Evolutionary conservation across 2,329 filamentous ascomycete genomes (phyloP).

Genomic region (Hypoxylon sp.): DNA sequence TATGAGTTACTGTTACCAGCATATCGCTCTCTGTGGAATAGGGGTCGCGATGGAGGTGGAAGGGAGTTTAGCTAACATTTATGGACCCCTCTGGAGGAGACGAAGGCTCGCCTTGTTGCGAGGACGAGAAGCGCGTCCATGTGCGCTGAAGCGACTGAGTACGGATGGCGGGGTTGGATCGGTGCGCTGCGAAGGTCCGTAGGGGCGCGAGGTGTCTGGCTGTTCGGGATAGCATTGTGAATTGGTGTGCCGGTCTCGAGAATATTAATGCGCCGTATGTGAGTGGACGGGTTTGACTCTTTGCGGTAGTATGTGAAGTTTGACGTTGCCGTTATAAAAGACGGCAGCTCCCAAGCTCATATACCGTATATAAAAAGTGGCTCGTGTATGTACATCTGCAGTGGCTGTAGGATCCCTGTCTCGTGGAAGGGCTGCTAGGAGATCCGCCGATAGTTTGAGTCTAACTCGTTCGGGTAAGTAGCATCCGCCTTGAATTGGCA

Average conservation of each 20-base stretch:
- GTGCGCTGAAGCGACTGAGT: slow-evolving; percentile 22
- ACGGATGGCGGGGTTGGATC: slow-evolving; percentile 7
- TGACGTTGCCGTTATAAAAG: not conserved
- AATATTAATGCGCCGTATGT: not conserved
- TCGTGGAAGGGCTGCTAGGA: slow-evolving; percentile 12
- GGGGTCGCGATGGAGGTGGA: not conserved
- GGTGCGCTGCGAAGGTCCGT: slow-evolving; percentile 32
- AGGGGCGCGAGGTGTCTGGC: slow-evolving; percentile 29
- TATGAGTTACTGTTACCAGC: slow-evolving; percentile 1
- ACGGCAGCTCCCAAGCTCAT: not conserved
- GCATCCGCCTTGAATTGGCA: slow-evolving; percentile 27
- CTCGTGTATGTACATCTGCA: not conserved
- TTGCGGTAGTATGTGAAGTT: slow-evolving; percentile 6
- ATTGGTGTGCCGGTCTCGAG: not conserved
- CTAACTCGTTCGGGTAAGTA: slow-evolving; percentile 36
- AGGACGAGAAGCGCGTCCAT: slow-evolving; percentile 41
- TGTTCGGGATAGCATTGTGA: slow-evolving; percentile 36
- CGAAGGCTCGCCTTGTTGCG: slow-evolving; percentile 25
- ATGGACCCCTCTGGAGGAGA: slow-evolving; percentile 21
- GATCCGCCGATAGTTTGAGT: slow-evolving; percentile 13
- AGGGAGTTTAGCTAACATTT: slow-evolving; percentile 39
- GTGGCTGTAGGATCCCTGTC: slow-evolving; percentile 12
- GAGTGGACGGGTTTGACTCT: not conserved
- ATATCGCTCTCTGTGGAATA: not conserved
- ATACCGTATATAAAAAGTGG: not conserved